A percentile compares a stretch with the other conserved stretches of the same genome.
Evolutionary conservation across 176 grass and related monocot genomes (phyloP).

Genomic region (Oryza glaberrima): DNA sequence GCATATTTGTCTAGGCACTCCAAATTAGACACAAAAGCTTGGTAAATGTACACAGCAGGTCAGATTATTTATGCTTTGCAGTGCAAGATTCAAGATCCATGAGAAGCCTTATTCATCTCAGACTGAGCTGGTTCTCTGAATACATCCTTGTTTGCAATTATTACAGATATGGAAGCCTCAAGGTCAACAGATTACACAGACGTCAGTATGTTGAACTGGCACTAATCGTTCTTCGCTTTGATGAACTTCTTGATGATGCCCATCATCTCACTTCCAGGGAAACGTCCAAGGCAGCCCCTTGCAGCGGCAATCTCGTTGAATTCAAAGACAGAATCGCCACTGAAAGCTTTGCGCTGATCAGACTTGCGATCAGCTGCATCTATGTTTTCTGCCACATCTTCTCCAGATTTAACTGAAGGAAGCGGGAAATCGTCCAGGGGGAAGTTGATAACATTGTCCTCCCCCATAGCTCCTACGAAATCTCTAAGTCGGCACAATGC

Average conservation of each 20-base stretch:
- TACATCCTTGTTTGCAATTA: slow-evolving; percentile 22
- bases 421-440: slow-evolving; percentile 74
- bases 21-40: neutral
- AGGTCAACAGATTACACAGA: slow-evolving; percentile 5
- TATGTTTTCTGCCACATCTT: slow-evolving; percentile 48
- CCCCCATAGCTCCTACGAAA: slow-evolving; percentile 65
- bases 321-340: slow-evolving; percentile 70
- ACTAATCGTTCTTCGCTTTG: slow-evolving; percentile 77
- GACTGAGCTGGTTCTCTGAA: neutral
- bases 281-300: slow-evolving; percentile 85
- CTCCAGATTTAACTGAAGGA: slow-evolving; percentile 59
- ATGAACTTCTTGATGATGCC: slow-evolving; percentile 89
- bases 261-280: slow-evolving; percentile 98
- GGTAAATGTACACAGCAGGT: slow-evolving; percentile 19
- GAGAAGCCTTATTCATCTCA: slow-evolving; percentile 36
- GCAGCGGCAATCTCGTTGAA: slow-evolving; percentile 75
- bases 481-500: slow-evolving; percentile 67
- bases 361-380: slow-evolving; percentile 17
- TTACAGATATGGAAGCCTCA: slow-evolving; percentile 32
- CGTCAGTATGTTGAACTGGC: slow-evolving; percentile 27
- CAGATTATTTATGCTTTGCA: neutral
- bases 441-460: slow-evolving; percentile 56
- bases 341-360: slow-evolving; percentile 42
- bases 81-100: slow-evolving; percentile 2
- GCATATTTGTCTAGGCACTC: neutral